phyloP scores from a whole-genome alignment of 805 yeast species.

The Nakazawaea sp. region DNA sequence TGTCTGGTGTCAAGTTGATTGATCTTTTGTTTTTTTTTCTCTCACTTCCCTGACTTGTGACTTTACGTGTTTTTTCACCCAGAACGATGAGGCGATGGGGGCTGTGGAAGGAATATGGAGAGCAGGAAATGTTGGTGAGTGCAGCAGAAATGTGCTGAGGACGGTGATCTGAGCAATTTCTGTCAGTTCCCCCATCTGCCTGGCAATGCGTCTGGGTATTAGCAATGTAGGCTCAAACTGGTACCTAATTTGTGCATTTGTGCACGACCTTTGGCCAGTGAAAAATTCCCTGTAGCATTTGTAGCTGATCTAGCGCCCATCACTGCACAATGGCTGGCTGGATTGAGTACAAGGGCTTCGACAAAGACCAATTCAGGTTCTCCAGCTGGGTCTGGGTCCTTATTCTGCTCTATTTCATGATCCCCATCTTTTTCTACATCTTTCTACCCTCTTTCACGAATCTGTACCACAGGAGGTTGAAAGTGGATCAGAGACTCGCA shows the following conservation, averaged over 20 bases:
- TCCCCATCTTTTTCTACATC: slow-evolving; percentile 37
- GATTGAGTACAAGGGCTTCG: slow-evolving; percentile 12
- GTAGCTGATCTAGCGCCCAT: too few species aligned
- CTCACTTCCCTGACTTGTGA: not conserved
- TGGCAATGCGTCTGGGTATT: too few species aligned
- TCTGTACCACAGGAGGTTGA: slow-evolving; percentile 13
- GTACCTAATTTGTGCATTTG: too few species aligned
- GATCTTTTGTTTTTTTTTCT: not conserved
- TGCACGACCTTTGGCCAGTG: too few species aligned
- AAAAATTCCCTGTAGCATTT: too few species aligned
- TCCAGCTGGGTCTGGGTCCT: slow-evolving; percentile 37
- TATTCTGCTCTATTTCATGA: slow-evolving; percentile 34
- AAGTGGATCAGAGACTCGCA: slow-evolving; percentile 39
- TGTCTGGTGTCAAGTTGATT: not conserved
- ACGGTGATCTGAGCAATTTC: too few species aligned
- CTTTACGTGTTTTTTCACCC: not conserved
- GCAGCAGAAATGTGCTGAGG: too few species aligned
- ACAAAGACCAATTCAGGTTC: slow-evolving; percentile 16
- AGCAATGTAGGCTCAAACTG: too few species aligned
- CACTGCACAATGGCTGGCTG: slow-evolving; percentile 5
- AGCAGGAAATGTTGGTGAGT: too few species aligned
- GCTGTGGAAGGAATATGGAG: not conserved
- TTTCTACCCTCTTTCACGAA: slow-evolving; percentile 30
- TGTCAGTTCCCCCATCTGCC: too few species aligned
- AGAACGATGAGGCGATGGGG: not conserved